Percentiles rank a stretch among this genome's conserved stretches.
Conservation (phyloP, 495 filamentous ascomycete genomes). For the Aspergillus biplanus region DNA sequence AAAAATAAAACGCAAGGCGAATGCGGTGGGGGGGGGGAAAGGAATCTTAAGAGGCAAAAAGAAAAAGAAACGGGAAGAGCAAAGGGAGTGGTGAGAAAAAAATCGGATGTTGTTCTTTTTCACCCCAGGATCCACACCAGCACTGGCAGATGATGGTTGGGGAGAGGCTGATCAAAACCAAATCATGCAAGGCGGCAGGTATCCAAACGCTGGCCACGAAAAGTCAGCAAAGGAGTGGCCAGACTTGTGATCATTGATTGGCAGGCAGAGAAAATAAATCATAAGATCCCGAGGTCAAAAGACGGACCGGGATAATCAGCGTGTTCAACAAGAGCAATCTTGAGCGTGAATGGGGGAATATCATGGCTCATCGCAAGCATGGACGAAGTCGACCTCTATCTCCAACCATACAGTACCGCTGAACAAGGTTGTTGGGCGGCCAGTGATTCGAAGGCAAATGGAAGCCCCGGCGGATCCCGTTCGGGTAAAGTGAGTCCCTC, state of each 20-base stretch:
- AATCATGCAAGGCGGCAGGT: slow-evolving; percentile 17
- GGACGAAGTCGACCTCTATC: slow-evolving; percentile 1
- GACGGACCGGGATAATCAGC: slow-evolving; percentile 3
- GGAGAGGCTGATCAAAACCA: slow-evolving; percentile 20
- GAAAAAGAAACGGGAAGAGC: slow-evolving; percentile 3
- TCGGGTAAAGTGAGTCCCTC: slow-evolving; percentile 12
- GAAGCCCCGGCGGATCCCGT: slow-evolving; percentile 13
- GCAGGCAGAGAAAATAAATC: slow-evolving; percentile 23
- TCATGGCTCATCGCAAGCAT: neutral
- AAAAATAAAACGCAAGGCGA: slow-evolving; percentile 21
- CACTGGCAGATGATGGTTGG: slow-evolving; percentile 28
- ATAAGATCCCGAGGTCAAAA: slow-evolving; percentile 42
- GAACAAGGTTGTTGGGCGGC: slow-evolving; percentile 38
- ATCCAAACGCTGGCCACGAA: slow-evolving; percentile 9
- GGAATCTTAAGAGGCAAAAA: slow-evolving; percentile 12
- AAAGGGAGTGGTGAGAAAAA: slow-evolving; percentile 10
- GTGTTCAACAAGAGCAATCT: slow-evolving; percentile 7
- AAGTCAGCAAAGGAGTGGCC: slow-evolving; percentile 17
- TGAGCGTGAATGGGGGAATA: neutral
- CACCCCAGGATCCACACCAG: slow-evolving; percentile 25
- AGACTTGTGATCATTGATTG: slow-evolving; percentile 13
- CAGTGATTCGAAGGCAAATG: slow-evolving; percentile 19
- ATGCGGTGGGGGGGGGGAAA: slow-evolving; percentile 14
- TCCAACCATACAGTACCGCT: slow-evolving; percentile 8
- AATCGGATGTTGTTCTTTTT: slow-evolving; percentile 20